These are phyloP conservation scores for Murraya paniculata DNA, from an alignment of 345 rosid genomes.

Conservation along the genomic window DNA sequence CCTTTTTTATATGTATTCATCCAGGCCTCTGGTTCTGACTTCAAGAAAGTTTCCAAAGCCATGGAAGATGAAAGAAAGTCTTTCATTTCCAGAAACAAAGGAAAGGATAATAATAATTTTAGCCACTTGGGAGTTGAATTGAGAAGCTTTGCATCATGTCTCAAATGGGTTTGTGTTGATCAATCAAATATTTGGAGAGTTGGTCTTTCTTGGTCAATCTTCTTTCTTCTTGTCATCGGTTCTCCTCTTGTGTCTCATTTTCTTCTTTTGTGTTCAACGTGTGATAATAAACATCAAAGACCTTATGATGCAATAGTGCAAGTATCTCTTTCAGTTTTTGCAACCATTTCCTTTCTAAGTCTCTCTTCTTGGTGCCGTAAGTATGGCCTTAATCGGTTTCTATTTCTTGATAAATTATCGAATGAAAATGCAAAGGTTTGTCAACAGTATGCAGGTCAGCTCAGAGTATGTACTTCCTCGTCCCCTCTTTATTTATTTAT, in stretches of 20 bases:
- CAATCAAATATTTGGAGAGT: conserved; percentile 53
- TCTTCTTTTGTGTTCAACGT: conserved; percentile 52
- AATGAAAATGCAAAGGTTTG: conserved; percentile 53
- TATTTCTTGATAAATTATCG: conserved; percentile 68
- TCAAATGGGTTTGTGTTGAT: conserved; percentile 55
- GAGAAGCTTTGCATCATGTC: conserved; percentile 43
- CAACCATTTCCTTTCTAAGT: conserved; percentile 59
- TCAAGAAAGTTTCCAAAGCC: conserved; percentile 18
- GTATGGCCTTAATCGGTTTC: conserved; percentile 64
- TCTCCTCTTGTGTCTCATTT: conserved; percentile 75
- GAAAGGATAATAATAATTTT: not conserved
- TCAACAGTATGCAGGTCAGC: conserved; percentile 55
- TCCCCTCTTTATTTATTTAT: not conserved
- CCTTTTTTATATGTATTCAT: conserved; percentile 5
- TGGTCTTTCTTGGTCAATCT: conserved; percentile 65
- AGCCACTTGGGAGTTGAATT: conserved; percentile 27
- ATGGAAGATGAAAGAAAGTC: conserved; percentile 39
- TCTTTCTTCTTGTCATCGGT: conserved; percentile 57
- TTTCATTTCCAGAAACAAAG: conserved; percentile 6
- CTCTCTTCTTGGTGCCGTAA: conserved; percentile 66
- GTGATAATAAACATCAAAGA: conserved; percentile 61
- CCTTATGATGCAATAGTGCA: conserved; percentile 79
- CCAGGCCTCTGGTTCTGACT: conserved; percentile 4
- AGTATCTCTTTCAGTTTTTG: conserved; percentile 67
- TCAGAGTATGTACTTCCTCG: conserved; percentile 38